Percentiles rank a stretch among this genome's conserved stretches.
phyloP scores from a whole-genome alignment of 768 basidiomycete genomes.

The Mycena pura region DNA sequence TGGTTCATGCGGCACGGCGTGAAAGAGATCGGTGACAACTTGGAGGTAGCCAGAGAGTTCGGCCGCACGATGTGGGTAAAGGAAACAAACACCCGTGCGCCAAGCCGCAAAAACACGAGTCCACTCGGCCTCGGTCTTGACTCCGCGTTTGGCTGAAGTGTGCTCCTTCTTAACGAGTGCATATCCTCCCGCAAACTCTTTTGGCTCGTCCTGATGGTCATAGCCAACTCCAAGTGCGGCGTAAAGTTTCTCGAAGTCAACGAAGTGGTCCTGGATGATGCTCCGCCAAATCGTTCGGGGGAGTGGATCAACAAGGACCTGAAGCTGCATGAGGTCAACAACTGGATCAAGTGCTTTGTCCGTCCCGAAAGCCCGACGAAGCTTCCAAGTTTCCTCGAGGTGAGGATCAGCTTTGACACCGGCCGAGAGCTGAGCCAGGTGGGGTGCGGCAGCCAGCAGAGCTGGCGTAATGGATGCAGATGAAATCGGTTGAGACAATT shows the following conservation, averaged over 20 bases:
- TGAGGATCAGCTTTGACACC: constrained; percentile 19
- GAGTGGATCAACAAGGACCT: constrained; percentile 9
- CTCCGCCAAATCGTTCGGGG: constrained; percentile 17
- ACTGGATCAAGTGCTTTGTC: constrained; percentile 20
- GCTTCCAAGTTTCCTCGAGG: constrained; percentile 17
- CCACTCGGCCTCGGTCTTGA: constrained; percentile 22
- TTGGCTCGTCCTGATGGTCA: constrained; percentile 27
- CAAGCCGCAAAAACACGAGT: constrained; percentile 23
- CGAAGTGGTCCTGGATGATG: constrained; percentile 23
- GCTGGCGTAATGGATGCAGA: background rate
- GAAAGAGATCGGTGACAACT: constrained; percentile 16
- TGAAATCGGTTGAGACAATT: background rate
- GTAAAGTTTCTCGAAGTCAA: constrained; percentile 28
- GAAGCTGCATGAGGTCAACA: constrained; percentile 8
- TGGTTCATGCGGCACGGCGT: background rate
- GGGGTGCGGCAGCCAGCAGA: constrained; percentile 21
- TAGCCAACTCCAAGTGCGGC: constrained; percentile 22
- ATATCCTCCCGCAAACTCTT: constrained; percentile 22
- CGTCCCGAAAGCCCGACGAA: background rate
- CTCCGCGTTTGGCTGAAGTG: background rate
- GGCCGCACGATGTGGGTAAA: constrained; percentile 17
- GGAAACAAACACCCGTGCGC: constrained; percentile 3
- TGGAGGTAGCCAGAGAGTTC: constrained; percentile 14
- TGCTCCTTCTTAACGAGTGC: constrained; percentile 21
- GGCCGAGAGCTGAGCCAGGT: constrained; percentile 13